phyloP scores from a whole-genome alignment of 2,329 filamentous ascomycete genomes.

The Trichoderma brevicompactum region DNA sequence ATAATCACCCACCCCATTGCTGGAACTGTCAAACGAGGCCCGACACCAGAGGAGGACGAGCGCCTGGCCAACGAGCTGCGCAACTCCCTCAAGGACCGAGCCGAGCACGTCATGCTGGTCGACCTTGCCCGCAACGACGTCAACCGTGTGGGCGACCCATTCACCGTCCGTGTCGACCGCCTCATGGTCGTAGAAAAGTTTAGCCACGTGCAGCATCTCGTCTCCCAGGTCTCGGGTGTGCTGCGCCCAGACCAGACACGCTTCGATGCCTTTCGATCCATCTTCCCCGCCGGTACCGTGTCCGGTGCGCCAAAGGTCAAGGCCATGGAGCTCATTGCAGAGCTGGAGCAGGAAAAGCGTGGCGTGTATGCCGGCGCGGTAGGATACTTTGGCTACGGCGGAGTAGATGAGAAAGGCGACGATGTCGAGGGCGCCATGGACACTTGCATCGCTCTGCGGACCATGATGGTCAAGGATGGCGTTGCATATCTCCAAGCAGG shows the following conservation, averaged over 20 bases:
- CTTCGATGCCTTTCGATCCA: conserved; percentile 94
- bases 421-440: conserved; percentile 87
- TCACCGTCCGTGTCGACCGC: conserved; percentile 86
- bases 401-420: conserved; percentile 65
- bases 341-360: conserved; percentile 90
- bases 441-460: conserved; percentile 78
- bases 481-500: conserved; percentile 88
- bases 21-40: conserved; percentile 88
- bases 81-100: conserved; percentile 74
- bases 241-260: conserved; percentile 80
- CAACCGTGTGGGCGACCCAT: conserved; percentile 91
- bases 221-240: conserved; percentile 93
- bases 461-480: conserved; percentile 92
- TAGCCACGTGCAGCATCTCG: conserved; percentile 95
- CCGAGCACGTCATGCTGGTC: conserved; percentile 68
- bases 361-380: conserved; percentile 96
- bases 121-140: conserved; percentile 96
- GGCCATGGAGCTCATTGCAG: conserved; percentile 96
- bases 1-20: conserved; percentile 98
- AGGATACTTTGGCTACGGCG: conserved; percentile 91
- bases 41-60: conserved; percentile 79
- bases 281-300: conserved; percentile 96
- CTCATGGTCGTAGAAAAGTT: conserved; percentile 95
- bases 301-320: conserved; percentile 94
- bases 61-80: conserved; percentile 76